Percentiles rank a stretch among this genome's conserved stretches.
These are phyloP conservation scores for Seiridium cupressi DNA, from an alignment of 2,329 filamentous ascomycete species.

Conservation along the genomic window DNA sequence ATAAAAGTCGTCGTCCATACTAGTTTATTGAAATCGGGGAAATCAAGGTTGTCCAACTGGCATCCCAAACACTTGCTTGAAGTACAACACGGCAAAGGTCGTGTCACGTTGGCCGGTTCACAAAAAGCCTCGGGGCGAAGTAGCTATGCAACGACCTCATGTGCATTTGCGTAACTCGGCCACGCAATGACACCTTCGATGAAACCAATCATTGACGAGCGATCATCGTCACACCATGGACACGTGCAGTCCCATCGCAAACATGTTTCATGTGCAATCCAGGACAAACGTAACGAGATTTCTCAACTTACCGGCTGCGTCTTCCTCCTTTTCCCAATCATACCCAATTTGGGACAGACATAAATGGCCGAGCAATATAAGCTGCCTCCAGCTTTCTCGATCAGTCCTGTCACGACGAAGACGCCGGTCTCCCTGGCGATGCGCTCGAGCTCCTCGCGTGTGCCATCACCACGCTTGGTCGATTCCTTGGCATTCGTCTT, in stretches of 20 bases:
- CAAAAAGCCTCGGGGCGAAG: too few relatives aligned
- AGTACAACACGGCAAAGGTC: too few relatives aligned
- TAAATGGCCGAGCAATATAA: conserved; percentile 79
- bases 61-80: too few relatives aligned
- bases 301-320: conserved; percentile 71
- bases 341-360: conserved; percentile 70
- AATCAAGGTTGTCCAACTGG: too few relatives aligned
- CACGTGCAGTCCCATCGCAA: too few relatives aligned
- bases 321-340: conserved; percentile 84
- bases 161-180: neutral
- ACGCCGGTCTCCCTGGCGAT: conserved; percentile 76
- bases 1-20: too few relatives aligned
- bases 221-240: neutral
- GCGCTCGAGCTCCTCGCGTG: conserved; percentile 74
- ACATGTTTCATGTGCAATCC: too few relatives aligned
- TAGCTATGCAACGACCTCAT: too few relatives aligned
- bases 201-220: neutral
- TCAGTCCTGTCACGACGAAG: conserved; percentile 76
- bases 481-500: conserved; percentile 29
- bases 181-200: neutral
- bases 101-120: too few relatives aligned
- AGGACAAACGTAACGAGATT: too few relatives aligned
- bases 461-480: conserved; percentile 66
- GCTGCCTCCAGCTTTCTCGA: conserved; percentile 79
- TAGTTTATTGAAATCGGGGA: too few relatives aligned